A percentile compares a stretch with the other conserved stretches of the same genome.
Evolutionary conservation across 768 basidiomycete species (phyloP).

Genomic region (Xanthoconium purpureum): DNA sequence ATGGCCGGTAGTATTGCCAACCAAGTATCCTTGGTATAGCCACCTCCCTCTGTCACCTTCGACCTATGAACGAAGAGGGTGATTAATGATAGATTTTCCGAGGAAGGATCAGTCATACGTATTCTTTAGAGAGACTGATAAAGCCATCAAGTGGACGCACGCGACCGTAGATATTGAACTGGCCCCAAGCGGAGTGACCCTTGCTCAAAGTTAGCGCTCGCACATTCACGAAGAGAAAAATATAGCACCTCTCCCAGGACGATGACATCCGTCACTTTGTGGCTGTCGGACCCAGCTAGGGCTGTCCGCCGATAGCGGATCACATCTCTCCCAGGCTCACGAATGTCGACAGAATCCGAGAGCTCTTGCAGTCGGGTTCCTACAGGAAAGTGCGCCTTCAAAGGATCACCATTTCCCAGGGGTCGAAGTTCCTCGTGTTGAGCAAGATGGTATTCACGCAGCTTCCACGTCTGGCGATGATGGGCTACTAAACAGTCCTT

Average conservation of each 20-base stretch:
- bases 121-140: conserved; percentile 80
- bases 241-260: conserved; percentile 65
- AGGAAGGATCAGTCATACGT: conserved; percentile 44
- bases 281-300: conserved; percentile 29
- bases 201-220: conserved; percentile 28
- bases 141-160: conserved; percentile 81
- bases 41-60: conserved; percentile 75
- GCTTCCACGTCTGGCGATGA: conserved; percentile 88
- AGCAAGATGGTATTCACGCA: conserved; percentile 70
- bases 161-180: conserved; percentile 76
- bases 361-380: conserved; percentile 50
- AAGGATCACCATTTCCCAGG: conserved; percentile 56
- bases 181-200: conserved; percentile 93
- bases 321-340: conserved; percentile 38
- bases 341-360: conserved; percentile 45
- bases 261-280: conserved; percentile 51
- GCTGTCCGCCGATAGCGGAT: conserved; percentile 30
- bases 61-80: conserved; percentile 38
- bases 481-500: conserved; percentile 73
- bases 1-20: conserved; percentile 66
- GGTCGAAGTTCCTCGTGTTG: conserved; percentile 34
- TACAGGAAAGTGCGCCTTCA: conserved; percentile 59
- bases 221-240: not conserved
- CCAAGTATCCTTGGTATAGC: conserved; percentile 82
- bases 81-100: not conserved